These are phyloP conservation scores for Monilinia fructigena DNA, from an alignment of 2,329 filamentous ascomycete genomes.

Conservation along the genomic window DNA sequence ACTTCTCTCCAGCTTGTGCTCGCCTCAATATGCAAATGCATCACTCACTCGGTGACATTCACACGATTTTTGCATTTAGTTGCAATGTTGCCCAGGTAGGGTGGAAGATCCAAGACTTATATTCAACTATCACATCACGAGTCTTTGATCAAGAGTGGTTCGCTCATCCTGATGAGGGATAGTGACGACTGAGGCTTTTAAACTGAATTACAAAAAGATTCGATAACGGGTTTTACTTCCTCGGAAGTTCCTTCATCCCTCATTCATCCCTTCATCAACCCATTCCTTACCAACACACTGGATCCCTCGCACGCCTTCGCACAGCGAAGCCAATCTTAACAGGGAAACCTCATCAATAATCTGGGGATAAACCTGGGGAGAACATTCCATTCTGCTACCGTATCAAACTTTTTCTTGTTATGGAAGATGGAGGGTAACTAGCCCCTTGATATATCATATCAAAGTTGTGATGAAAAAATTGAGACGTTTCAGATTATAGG, in stretches of 20 bases:
- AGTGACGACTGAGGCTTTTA: slow-evolving; percentile 3
- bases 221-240: no score
- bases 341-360: not conserved
- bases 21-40: not conserved
- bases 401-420: not conserved
- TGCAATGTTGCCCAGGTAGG: not conserved
- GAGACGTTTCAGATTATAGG: slow-evolving; percentile 10
- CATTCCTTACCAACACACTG: slow-evolving; percentile 4
- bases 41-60: not conserved
- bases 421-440: not conserved
- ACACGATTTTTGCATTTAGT: not conserved
- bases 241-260: not conserved
- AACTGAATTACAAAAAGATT: not conserved
- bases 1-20: not conserved
- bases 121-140: slow-evolving; percentile 6
- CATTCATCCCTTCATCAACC: slow-evolving; percentile 8
- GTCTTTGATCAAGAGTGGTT: not conserved
- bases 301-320: not conserved
- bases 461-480: not conserved
- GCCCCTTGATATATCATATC: not conserved
- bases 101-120: not conserved
- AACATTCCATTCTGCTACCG: not conserved
- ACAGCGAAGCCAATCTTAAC: not conserved
- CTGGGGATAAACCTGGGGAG: slow-evolving; percentile 16
- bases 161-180: not conserved